A percentile compares a stretch with the other conserved stretches of the same genome.
Evolutionary conservation across 148 eudicot species (phyloP).

Genomic region (Diospyros kaki): DNA sequence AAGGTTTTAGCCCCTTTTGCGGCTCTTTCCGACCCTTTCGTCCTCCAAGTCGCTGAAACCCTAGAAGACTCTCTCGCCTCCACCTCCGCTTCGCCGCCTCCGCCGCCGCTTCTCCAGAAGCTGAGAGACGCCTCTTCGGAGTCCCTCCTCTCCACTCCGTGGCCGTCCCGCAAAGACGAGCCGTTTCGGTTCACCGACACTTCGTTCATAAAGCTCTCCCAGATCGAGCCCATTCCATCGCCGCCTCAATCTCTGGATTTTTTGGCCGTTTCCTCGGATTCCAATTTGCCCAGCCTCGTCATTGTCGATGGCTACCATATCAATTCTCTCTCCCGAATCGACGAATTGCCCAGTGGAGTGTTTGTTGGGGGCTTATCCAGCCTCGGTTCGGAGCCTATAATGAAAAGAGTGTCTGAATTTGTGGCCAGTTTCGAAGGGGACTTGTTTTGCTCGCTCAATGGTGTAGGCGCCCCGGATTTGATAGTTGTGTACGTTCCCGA

Average conservation of each 20-base stretch:
- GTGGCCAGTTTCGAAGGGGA: conserved; percentile 66
- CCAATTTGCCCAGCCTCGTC: conserved; percentile 55
- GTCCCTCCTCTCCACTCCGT: conserved; percentile 65
- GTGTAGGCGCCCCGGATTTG: conserved; percentile 77
- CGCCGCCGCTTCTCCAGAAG: conserved; percentile 56
- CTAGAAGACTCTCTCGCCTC: conserved; percentile 68
- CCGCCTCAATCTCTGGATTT: conserved; percentile 26
- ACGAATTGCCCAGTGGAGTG: conserved; percentile 59
- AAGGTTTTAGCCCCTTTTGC: conserved; percentile 24
- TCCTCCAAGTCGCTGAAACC: conserved; percentile 89
- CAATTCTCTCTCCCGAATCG: conserved; percentile 37
- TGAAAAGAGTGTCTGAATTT: conserved; percentile 58
- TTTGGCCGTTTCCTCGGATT: conserved; percentile 27
- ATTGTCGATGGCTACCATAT: conserved; percentile 67
- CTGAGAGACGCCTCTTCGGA: conserved; percentile 67
- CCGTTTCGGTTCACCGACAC: conserved; percentile 81
- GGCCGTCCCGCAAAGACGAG: conserved; percentile 90
- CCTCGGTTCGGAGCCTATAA: conserved; percentile 33
- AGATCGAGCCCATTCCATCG: conserved; percentile 47
- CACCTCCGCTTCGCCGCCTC: conserved; percentile 27
- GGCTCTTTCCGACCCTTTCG: conserved; percentile 77
- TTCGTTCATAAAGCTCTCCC: conserved; percentile 64
- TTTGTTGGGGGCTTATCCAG: conserved; percentile 63
- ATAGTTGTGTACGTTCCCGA: conserved; percentile 80
- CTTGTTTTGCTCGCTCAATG: conserved; percentile 86